Conservation (phyloP, 371 early-diverging fungal species). For the Basidiobolus heterosporus region DNA sequence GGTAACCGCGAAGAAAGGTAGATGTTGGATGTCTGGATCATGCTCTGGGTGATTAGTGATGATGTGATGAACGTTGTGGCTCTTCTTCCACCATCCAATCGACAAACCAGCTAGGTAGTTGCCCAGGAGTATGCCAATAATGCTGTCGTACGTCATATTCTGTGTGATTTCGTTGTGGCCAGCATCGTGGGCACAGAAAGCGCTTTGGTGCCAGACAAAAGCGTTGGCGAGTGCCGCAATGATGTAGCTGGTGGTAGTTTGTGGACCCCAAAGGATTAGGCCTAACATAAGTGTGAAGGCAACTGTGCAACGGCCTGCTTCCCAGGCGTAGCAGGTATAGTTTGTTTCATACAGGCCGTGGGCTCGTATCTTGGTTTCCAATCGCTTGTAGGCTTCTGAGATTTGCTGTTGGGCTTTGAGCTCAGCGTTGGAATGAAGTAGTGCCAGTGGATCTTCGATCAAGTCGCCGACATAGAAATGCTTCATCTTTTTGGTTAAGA, state of each 20-base stretch:
- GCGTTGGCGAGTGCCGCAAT: constrained; percentile 25
- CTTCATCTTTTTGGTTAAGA: constrained; percentile 51
- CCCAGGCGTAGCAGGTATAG: constrained; percentile 57
- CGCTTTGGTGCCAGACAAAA: constrained; percentile 79
- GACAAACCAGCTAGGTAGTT: constrained; percentile 74
- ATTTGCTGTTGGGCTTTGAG: too few species aligned
- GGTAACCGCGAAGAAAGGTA: constrained; percentile 86
- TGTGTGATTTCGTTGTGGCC: constrained; percentile 87
- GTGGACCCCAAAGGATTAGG: constrained; percentile 37
- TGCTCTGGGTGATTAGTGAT: constrained; percentile 77
- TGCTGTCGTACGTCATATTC: constrained; percentile 46
- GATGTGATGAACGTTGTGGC: constrained; percentile 91
- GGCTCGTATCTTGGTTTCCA: too few species aligned
- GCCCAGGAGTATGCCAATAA: constrained; percentile 67
- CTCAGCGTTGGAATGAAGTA: too few species aligned
- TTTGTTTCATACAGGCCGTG: constrained; percentile 25
- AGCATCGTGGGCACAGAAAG: constrained; percentile 86
- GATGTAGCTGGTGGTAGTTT: constrained; percentile 32
- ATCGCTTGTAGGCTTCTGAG: too few species aligned
- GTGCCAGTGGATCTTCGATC: constrained; percentile 4
- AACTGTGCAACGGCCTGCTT: constrained; percentile 37
- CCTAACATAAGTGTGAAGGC: constrained; percentile 27
- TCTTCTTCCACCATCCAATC: constrained; percentile 92
- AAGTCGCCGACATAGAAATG: constrained; percentile 58
- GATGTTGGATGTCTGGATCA: constrained; percentile 93